Evolutionary conservation across 2,329 filamentous ascomycete genomes (phyloP).

Genomic region (Sphaerulina musiva): DNA sequence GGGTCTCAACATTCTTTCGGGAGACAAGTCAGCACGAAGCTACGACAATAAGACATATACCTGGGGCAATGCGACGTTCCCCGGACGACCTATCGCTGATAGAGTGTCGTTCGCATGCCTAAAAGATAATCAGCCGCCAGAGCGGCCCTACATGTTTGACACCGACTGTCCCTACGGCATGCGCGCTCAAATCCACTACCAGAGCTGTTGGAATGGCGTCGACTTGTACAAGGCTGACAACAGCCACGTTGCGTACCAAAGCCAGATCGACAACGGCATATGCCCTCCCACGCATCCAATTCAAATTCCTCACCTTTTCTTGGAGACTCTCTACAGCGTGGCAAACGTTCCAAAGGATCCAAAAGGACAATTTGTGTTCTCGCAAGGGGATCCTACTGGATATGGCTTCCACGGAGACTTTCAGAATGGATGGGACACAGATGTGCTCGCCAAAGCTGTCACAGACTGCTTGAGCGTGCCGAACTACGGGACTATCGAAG

Average conservation of each 20-base stretch:
- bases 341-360: slow-evolving; percentile 33
- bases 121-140: slow-evolving; percentile 20
- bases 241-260: slow-evolving; percentile 39
- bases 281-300: slow-evolving; percentile 38
- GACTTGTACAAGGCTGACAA: slow-evolving; percentile 37
- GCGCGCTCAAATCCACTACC: slow-evolving; percentile 36
- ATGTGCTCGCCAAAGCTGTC: slow-evolving; percentile 37
- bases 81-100: slow-evolving; percentile 44
- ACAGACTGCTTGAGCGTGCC: slow-evolving; percentile 33
- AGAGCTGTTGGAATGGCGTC: slow-evolving; percentile 35
- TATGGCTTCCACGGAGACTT: slow-evolving; percentile 52
- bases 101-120: slow-evolving; percentile 42
- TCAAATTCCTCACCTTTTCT: slow-evolving; percentile 38
- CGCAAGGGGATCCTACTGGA: slow-evolving; percentile 45
- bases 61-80: slow-evolving; percentile 32
- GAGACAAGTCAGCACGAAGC: slow-evolving; percentile 53
- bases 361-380: slow-evolving; percentile 41
- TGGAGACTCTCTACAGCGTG: slow-evolving; percentile 36
- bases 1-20: slow-evolving; percentile 65
- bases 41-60: slow-evolving; percentile 35
- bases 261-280: slow-evolving; percentile 37
- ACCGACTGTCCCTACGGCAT: slow-evolving; percentile 34
- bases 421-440: slow-evolving; percentile 44
- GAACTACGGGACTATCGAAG: slow-evolving; percentile 33
- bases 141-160: slow-evolving; percentile 31